A percentile compares a stretch with the other conserved stretches of the same genome.
These are phyloP conservation scores for Penicillium palitans DNA, from an alignment of 2,329 filamentous ascomycete genomes.

Conservation along the genomic window DNA sequence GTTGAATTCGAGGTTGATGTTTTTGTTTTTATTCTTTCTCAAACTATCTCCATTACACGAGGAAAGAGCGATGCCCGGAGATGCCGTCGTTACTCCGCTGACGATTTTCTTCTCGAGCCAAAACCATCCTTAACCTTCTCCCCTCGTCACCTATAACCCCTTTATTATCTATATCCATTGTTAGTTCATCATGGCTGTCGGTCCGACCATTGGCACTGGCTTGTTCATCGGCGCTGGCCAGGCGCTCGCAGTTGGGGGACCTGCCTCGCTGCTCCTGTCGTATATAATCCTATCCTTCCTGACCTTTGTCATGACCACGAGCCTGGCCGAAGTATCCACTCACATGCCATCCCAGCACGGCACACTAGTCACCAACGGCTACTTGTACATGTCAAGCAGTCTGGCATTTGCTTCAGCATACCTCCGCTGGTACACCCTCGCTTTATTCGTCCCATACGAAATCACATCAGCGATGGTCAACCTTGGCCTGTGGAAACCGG, in stretches of 20 bases:
- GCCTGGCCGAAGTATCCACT: slow-evolving; percentile 41
- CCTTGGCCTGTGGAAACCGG: slow-evolving; percentile 59
- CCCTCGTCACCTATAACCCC: not conserved
- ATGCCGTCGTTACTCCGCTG: not conserved
- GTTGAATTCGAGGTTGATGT: not conserved
- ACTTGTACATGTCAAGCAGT: slow-evolving; percentile 42
- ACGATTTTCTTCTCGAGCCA: not conserved
- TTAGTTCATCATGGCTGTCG: slow-evolving; percentile 51
- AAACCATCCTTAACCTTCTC: not conserved
- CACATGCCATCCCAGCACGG: slow-evolving; percentile 41
- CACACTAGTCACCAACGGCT: slow-evolving; percentile 43
- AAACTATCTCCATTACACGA: not conserved
- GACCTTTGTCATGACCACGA: slow-evolving; percentile 51
- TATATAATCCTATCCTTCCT: slow-evolving; percentile 52
- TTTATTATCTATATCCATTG: slow-evolving; percentile 22
- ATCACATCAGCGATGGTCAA: slow-evolving; percentile 66
- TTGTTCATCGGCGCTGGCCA: slow-evolving; percentile 57
- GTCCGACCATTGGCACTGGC: slow-evolving; percentile 58
- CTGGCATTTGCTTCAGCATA: slow-evolving; percentile 42
- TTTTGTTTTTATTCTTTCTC: not conserved
- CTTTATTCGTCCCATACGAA: slow-evolving; percentile 55
- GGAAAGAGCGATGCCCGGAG: slow-evolving; percentile 18
- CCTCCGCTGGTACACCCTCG: slow-evolving; percentile 49
- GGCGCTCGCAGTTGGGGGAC: slow-evolving; percentile 54
- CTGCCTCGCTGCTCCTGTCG: slow-evolving; percentile 53